Conservation (phyloP, 1,284 basidiomycete genomes). For the Ceraceosorus guamensis region DNA sequence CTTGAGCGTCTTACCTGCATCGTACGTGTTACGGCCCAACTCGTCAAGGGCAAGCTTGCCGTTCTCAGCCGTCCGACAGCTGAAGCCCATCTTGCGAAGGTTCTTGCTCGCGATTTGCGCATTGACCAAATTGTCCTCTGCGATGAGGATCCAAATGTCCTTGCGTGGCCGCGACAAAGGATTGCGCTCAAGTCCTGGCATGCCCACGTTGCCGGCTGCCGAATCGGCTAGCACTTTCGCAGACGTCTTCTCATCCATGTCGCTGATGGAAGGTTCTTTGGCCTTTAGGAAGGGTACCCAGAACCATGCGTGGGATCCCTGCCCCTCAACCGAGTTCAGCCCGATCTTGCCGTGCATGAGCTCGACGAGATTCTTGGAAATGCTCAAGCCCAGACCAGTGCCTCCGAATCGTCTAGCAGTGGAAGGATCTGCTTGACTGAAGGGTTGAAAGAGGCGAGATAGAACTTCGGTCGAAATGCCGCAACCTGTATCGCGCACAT, state of each 20-base stretch:
- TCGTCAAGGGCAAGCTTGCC: constrained; percentile 37
- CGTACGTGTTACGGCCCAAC: constrained; percentile 30
- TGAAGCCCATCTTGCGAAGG: constrained; percentile 45
- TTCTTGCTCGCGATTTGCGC: constrained; percentile 42
- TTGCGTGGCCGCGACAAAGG: constrained; percentile 29
- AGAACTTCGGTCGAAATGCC: constrained; percentile 44
- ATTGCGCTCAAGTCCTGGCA: constrained; percentile 7
- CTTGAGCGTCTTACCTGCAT: constrained; percentile 17
- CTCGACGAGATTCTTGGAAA: constrained; percentile 38
- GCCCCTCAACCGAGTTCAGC: constrained; percentile 38
- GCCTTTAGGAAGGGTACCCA: constrained; percentile 37
- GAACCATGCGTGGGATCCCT: constrained; percentile 43
- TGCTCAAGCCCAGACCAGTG: constrained; percentile 40
- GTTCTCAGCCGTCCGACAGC: constrained; percentile 37
- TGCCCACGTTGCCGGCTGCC: constrained; percentile 14
- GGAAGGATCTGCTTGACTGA: constrained; percentile 43
- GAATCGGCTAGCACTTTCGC: constrained; percentile 4
- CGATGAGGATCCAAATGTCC: constrained; percentile 43
- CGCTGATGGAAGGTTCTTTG: constrained; percentile 8
- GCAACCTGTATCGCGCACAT: constrained; percentile 48
- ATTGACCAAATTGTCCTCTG: constrained; percentile 44
- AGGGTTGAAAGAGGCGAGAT: constrained; percentile 48
- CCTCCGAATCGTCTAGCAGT: constrained; percentile 40
- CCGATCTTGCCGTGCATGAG: constrained; percentile 41
- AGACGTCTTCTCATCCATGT: neutral